Conservation (phyloP, 495 filamentous ascomycete species). For the Trichoderma gamsii region DNA sequence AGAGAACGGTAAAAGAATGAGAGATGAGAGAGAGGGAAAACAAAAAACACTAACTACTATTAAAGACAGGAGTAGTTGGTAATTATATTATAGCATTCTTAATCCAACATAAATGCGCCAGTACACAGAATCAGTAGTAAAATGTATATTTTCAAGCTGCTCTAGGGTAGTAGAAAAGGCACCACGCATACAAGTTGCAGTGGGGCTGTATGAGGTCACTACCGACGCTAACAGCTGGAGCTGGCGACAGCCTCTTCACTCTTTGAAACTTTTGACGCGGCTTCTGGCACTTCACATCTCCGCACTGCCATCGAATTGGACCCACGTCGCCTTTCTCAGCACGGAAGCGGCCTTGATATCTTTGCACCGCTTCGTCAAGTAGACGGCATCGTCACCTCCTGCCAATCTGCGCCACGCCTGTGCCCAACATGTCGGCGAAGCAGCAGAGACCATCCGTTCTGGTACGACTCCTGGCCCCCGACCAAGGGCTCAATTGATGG, state of each 20-base stretch:
- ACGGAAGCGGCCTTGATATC: neutral
- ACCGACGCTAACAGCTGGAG: neutral
- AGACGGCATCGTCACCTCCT: neutral
- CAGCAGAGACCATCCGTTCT: slow-evolving; percentile 30
- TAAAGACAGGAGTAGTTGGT: too few relatives aligned
- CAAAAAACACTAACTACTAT: too few relatives aligned
- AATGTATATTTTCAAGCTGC: neutral
- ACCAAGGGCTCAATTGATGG: neutral
- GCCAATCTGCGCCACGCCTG: neutral
- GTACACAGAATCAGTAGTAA: neutral
- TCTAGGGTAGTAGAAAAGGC: neutral
- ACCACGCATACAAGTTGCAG: neutral
- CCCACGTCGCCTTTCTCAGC: neutral
- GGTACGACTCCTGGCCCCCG: slow-evolving; percentile 20
- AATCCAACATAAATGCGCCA: neutral
- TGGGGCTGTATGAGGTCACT: slow-evolving; percentile 5
- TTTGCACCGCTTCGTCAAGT: neutral
- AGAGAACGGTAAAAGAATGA: neutral
- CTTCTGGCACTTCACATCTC: neutral
- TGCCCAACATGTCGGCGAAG: slow-evolving; percentile 28
- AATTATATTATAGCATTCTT: too few relatives aligned
- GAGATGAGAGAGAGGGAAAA: too few relatives aligned
- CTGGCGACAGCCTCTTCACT: neutral
- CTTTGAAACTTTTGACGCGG: neutral
- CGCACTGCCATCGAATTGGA: neutral